These are phyloP conservation scores for Petrea volubilis DNA, from an alignment of 257 asterid genomes.

Conservation along the genomic window DNA sequence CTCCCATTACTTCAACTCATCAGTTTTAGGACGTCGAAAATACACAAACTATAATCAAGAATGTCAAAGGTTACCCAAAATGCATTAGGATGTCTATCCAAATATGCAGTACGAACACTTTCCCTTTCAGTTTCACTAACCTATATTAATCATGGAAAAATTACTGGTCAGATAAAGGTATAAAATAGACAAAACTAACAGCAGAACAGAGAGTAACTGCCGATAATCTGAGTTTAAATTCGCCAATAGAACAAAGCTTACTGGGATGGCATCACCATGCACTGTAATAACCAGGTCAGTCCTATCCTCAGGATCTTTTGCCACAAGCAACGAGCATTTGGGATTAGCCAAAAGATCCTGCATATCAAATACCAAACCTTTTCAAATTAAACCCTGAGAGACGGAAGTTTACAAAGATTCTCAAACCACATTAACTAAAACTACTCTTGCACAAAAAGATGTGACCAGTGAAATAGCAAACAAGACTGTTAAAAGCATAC, in stretches of 20 bases:
- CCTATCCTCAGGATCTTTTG: slow-evolving; percentile 93
- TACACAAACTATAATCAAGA: slow-evolving; percentile 15
- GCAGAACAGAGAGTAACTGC: not conserved
- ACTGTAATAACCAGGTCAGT: slow-evolving; percentile 75
- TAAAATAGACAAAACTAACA: slow-evolving; percentile 3
- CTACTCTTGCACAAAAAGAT: not conserved
- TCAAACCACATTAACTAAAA: slow-evolving; percentile 2
- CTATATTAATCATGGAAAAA: slow-evolving; percentile 35
- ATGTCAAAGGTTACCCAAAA: slow-evolving; percentile 66
- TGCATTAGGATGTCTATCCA: slow-evolving; percentile 88
- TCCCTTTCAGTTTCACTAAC: slow-evolving; percentile 56
- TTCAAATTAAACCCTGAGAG: slow-evolving; percentile 6
- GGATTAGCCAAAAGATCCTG: slow-evolving; percentile 92
- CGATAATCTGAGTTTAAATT: not conserved
- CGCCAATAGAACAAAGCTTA: slow-evolving; percentile 33
- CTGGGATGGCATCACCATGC: slow-evolving; percentile 88
- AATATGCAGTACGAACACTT: slow-evolving; percentile 66
- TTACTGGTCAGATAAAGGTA: slow-evolving; percentile 14
- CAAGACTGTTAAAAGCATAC: not conserved
- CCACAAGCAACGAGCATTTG: slow-evolving; percentile 91
- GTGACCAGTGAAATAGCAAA: not conserved
- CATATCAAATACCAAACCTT: slow-evolving; percentile 23
- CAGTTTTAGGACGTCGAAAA: not conserved
- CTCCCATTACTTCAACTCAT: slow-evolving; percentile 19
- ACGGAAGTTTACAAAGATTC: slow-evolving; percentile 8